These are phyloP conservation scores for Drechslera avenae DNA, from an alignment of 2,329 filamentous ascomycete genomes.

Conservation along the genomic window DNA sequence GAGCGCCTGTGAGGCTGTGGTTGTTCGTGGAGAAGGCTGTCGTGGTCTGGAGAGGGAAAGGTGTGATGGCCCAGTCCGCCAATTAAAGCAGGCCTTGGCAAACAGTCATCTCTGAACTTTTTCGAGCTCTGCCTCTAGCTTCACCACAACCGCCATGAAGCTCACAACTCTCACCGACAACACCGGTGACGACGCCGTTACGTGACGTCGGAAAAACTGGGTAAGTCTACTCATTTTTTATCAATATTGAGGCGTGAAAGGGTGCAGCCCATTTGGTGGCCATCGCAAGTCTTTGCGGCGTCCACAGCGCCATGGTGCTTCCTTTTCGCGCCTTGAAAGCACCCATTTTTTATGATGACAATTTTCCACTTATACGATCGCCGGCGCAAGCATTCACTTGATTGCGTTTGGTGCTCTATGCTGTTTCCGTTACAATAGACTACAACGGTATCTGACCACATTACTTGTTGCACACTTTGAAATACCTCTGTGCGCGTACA, in stretches of 20 bases:
- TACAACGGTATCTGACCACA: slow-evolving; percentile 49
- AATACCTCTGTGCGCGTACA: background rate
- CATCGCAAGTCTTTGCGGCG: background rate
- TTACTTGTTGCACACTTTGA: slow-evolving; percentile 5
- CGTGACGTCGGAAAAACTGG: slow-evolving; percentile 15
- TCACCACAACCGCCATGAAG: slow-evolving; percentile 16
- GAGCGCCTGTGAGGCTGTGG: background rate
- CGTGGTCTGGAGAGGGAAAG: background rate
- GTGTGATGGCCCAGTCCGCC: background rate
- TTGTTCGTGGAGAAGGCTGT: background rate
- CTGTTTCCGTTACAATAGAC: slow-evolving; percentile 44
- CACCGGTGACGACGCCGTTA: slow-evolving; percentile 17
- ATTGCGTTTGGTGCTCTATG: slow-evolving; percentile 36
- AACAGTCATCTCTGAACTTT: slow-evolving; percentile 11
- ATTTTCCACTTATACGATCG: slow-evolving; percentile 32
- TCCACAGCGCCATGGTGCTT: too few species aligned
- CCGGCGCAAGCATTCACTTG: slow-evolving; percentile 41
- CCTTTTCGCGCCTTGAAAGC: background rate
- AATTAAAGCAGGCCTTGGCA: slow-evolving; percentile 15
- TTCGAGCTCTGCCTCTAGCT: slow-evolving; percentile 8
- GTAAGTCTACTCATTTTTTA: slow-evolving; percentile 8
- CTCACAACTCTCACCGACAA: slow-evolving; percentile 11
- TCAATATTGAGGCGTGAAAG: background rate
- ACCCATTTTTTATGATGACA: slow-evolving; percentile 31
- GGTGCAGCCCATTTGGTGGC: background rate